Evolutionary conservation across 441 rosid species (phyloP).

Genomic region (Aquilaria agallochum): DNA sequence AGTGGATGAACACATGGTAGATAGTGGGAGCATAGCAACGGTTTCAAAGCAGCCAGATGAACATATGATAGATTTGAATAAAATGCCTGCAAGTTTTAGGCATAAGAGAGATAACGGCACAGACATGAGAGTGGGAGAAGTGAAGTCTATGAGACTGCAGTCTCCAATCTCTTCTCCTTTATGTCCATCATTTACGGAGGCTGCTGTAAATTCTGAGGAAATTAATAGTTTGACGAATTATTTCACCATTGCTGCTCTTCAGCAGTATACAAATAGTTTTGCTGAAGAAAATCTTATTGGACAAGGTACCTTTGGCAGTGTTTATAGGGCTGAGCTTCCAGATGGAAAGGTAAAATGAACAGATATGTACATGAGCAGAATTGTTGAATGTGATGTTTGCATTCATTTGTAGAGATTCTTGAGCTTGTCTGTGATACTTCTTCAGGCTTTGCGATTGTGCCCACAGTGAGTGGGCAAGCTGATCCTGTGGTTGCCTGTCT

Average conservation of each 20-base stretch:
- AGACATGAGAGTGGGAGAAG: slow-evolving; percentile 12
- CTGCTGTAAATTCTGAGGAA: slow-evolving; percentile 24
- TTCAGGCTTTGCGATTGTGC: not conserved
- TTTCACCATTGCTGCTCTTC: slow-evolving; percentile 80
- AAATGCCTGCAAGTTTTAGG: slow-evolving; percentile 27
- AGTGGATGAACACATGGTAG: slow-evolving; percentile 32
- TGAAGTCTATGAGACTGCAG: slow-evolving; percentile 24
- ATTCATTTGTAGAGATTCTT: not conserved
- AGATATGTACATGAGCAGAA: not conserved
- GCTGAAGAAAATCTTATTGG: slow-evolving; percentile 75
- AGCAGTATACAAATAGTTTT: slow-evolving; percentile 75
- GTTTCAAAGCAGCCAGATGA: slow-evolving; percentile 30
- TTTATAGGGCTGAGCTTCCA: slow-evolving; percentile 76
- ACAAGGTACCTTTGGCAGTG: slow-evolving; percentile 69
- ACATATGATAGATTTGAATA: slow-evolving; percentile 24
- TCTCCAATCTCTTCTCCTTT: slow-evolving; percentile 47
- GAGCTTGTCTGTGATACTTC: not conserved
- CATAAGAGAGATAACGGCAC: slow-evolving; percentile 24
- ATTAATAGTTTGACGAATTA: slow-evolving; percentile 35
- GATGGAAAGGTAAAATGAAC: slow-evolving; percentile 55
- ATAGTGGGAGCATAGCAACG: slow-evolving; percentile 27
- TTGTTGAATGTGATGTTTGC: not conserved
- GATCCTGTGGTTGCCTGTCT: not conserved
- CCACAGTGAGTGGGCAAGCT: not conserved
- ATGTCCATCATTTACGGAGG: slow-evolving; percentile 29